Evolutionary conservation across 306 rosid species (phyloP).

Genomic region (Castanea sativa): DNA sequence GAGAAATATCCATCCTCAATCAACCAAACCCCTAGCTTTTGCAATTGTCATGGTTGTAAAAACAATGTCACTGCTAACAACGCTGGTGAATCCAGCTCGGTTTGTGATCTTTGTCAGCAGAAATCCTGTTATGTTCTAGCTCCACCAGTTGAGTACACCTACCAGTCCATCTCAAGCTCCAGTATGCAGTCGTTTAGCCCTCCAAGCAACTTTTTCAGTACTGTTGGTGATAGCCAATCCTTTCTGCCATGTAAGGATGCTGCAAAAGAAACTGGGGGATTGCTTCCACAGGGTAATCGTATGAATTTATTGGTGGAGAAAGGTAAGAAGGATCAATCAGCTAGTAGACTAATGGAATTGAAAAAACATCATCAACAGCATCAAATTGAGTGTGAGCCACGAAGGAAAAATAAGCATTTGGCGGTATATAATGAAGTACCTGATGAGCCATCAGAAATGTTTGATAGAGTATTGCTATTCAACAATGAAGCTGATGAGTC

Average conservation of each 20-base stretch:
- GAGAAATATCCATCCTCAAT: not conserved
- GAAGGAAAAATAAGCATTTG: slow-evolving; percentile 41
- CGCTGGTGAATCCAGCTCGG: not conserved
- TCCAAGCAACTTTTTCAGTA: not conserved
- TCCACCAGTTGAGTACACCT: not conserved
- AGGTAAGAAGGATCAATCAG: not conserved
- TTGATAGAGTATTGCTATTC: slow-evolving; percentile 37
- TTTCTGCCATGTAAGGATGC: not conserved
- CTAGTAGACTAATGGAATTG: slow-evolving; percentile 9
- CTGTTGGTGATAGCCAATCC: not conserved
- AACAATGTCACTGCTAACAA: not conserved
- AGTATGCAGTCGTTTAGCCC: not conserved
- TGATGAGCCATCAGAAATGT: slow-evolving; percentile 25
- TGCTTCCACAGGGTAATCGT: not conserved
- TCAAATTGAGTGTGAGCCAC: slow-evolving; percentile 11
- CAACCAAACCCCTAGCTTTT: not conserved
- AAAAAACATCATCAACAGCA: slow-evolving; percentile 18
- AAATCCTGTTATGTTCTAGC: not conserved
- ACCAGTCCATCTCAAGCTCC: not conserved
- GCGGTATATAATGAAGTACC: slow-evolving; percentile 26
- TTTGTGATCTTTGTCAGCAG: not conserved
- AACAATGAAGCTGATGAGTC: slow-evolving; percentile 1
- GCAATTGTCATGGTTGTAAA: not conserved
- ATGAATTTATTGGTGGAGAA: not conserved
- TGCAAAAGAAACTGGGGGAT: not conserved